These are phyloP conservation scores for Monosporascus sp. DNA, from an alignment of 2,329 filamentous ascomycete genomes.

Conservation along the genomic window DNA sequence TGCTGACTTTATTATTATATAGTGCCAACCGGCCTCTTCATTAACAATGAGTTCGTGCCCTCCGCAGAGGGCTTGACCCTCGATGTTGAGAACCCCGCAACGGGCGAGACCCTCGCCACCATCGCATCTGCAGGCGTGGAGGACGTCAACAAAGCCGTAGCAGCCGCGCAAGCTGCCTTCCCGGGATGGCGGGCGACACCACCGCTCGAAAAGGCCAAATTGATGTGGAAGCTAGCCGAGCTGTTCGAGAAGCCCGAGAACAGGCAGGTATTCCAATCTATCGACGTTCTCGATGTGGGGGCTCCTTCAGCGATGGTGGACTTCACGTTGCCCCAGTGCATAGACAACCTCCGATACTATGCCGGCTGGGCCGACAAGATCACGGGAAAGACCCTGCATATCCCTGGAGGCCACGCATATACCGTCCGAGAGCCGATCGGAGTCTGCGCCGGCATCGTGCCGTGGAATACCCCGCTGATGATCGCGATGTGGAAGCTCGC, in stretches of 20 bases:
- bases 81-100: slow-evolving; percentile 1
- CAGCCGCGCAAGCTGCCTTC: slow-evolving; percentile 32
- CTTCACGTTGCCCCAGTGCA: slow-evolving; percentile 31
- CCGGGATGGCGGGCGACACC: slow-evolving; percentile 63
- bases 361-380: slow-evolving; percentile 78
- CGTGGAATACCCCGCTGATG: slow-evolving; percentile 74
- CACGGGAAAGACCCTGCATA: slow-evolving; percentile 71
- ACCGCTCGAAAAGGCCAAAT: slow-evolving; percentile 60
- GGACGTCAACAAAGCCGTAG: slow-evolving; percentile 5
- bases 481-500: slow-evolving; percentile 77
- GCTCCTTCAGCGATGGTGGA: slow-evolving; percentile 66
- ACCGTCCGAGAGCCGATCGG: slow-evolving; percentile 72
- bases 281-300: slow-evolving; percentile 76
- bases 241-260: slow-evolving; percentile 56
- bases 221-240: slow-evolving; percentile 66
- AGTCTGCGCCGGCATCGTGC: slow-evolving; percentile 71
- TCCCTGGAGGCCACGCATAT: slow-evolving; percentile 65
- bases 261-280: slow-evolving; percentile 41
- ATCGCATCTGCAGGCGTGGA: neutral
- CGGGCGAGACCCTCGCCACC: neutral
- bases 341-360: slow-evolving; percentile 62
- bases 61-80: neutral
- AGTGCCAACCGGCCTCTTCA: slow-evolving; percentile 47
- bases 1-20: neutral
- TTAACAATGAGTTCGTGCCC: slow-evolving; percentile 7